Evolutionary conservation across 1,284 basidiomycete genomes (phyloP), one percentile per base, ranked within the genome.

Genomic region (Hemileia vastatrix): DNA sequence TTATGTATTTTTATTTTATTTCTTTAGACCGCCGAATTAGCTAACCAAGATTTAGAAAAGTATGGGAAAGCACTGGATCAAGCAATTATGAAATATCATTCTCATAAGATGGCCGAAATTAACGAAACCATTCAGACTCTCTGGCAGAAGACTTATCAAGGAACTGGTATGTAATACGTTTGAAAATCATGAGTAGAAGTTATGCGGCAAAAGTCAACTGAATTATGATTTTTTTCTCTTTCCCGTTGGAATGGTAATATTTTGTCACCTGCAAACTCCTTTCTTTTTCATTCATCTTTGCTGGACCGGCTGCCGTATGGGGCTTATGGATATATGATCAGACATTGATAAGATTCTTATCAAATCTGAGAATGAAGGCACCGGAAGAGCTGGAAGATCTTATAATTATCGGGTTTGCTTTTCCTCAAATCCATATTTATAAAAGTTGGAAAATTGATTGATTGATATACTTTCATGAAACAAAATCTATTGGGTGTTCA

Each of bases 51-150:
- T 76, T 77, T 99, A 58, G 93, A 98, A 77, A 97, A 97, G 78
- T 97, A 97, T 67, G 88, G 85, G 5, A 97, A 96, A 76, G 95
- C 92, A 0, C 78, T 96, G 50, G 92, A 96, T 78, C 89, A 88
- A 93, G 94, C 92, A 49, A 97, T 98, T 77, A 92, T 98, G 87
- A 89, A 89, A 76, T 99, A 95, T 73, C 95, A 99, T 73, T 80
- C 86, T n/a, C 82, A 96, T 72, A 99, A 99, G 79, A 97, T 99
- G 95, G 90, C 92, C 76, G 95, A 99, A 80, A 93, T 99, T 72
- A 99, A 99, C 72, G 90, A 94, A 71, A 92, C 86, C 21, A 95
- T 95, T 84, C 85, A 87, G 63, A 88, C 91, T 73, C 77, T 98
- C 1, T 99, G 95, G 95, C 93, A 90, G 74, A 94, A 93, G 80